Conservation (phyloP, 139 green algal species). For the Chlorella sp. region DNA sequence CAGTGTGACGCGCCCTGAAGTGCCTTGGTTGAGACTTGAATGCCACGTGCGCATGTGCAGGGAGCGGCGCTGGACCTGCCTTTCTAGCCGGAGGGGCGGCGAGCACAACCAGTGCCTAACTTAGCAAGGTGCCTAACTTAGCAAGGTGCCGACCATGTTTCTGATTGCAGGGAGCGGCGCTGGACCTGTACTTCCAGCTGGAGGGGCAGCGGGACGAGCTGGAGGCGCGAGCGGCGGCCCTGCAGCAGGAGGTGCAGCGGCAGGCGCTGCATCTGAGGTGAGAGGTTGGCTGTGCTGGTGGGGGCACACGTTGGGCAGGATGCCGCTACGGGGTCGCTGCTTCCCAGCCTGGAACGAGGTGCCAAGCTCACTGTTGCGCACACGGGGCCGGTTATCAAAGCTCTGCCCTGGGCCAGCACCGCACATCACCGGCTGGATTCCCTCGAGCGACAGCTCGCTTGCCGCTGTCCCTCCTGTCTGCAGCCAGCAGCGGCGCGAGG, state of each 20-base stretch:
- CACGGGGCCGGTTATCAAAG: neutral
- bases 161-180: constrained; percentile 23
- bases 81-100: too few relatives aligned
- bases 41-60: too few relatives aligned
- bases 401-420: neutral
- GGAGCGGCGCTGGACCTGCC: too few relatives aligned
- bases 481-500: constrained; percentile 40
- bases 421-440: neutral
- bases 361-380: neutral
- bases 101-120: too few relatives aligned
- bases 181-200: constrained; percentile 65
- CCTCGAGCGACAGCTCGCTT: neutral
- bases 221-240: constrained; percentile 26
- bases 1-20: too few relatives aligned
- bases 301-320: neutral
- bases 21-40: too few relatives aligned
- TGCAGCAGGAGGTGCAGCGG: constrained; percentile 8
- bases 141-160: neutral
- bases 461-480: neutral
- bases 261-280: constrained; percentile 39
- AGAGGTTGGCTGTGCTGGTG: neutral
- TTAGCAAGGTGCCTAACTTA: too few relatives aligned
- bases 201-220: constrained; percentile 48
- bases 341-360: neutral
- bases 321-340: neutral